Evolutionary conservation across 2,329 filamentous ascomycete species (phyloP).

Genomic region (Didymella exigua): DNA sequence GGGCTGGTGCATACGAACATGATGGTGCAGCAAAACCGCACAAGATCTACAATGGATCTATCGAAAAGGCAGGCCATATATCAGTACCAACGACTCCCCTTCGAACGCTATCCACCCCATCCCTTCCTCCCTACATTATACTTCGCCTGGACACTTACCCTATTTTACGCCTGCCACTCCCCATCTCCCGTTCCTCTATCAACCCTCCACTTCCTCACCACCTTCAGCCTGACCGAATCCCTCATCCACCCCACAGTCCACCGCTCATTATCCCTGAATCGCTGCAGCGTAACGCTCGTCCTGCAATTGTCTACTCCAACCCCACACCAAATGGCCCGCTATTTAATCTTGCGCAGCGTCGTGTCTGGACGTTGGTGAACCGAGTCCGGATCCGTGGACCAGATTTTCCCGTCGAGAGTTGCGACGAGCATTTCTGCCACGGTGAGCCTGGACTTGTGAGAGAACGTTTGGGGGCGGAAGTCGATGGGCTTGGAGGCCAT

Average conservation of each 20-base stretch:
- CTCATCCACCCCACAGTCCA: background rate
- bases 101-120: background rate
- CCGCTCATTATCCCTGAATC: background rate
- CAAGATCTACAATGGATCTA: background rate
- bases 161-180: conserved; percentile 3
- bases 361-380: background rate
- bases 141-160: background rate
- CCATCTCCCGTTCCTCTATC: background rate
- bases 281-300: background rate
- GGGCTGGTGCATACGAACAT: too few species aligned
- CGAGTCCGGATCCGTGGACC: background rate
- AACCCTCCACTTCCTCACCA: conserved; percentile 1
- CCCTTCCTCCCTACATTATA: too few species aligned
- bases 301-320: background rate
- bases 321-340: conserved; percentile 1
- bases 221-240: background rate
- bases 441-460: background rate
- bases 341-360: background rate
- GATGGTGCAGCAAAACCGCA: background rate
- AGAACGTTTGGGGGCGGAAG: background rate
- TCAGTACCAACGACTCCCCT: too few species aligned
- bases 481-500: background rate
- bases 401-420: background rate
- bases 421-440: background rate
- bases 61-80: too few species aligned